Base-by-base conservation (phyloP, 257 asterid species). In the Solanum rostratum region DNA sequence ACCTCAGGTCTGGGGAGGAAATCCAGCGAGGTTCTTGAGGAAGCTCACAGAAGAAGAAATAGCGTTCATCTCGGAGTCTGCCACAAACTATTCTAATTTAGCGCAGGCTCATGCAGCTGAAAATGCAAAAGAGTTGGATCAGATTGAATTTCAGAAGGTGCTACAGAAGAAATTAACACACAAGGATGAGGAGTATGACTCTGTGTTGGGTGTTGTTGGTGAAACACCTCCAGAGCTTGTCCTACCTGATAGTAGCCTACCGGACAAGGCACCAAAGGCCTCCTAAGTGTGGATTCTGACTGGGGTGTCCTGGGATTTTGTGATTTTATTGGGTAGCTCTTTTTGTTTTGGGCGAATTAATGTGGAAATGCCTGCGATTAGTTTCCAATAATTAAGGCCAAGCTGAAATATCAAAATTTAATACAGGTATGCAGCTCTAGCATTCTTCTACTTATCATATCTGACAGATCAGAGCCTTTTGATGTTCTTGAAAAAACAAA, bases 1-100 rank as follows among this genome's bases (percentile, higher is more conserved):
- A 83, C 60, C 59, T 66, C 92, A 94, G 98, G 90, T 96, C 22
- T 96, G 99, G 99, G 99, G 98, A 89, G 99, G 99, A 85, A 96
- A 94, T 88, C 99, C 99, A 29, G 99, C 99, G 54, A 96, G 94
- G 88, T 94, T 96, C 84, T 88, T 96, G 89, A 91, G 99, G 90
- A 96, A 96, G 91, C 97, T 96, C 84, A 94, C 93, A 57, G 96
- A 90, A 22, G 98, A 96, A 55, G 99, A 96, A 88, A 91, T 92
- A 50, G 92, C 94, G 74, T 96, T 93, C 92, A 93, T 96, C 84
- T 90, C 97, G 68, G 90, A 92, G 88, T 96, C 98, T 18, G 99
- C 99, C 62, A 24, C 73, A 74, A 95, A 95, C 87, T 96, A 96
- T 85, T 83, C 98, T 74, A 91, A 63, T 89, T 89, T 95, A 79